Evolutionary conservation across 2,329 filamentous ascomycete genomes (phyloP), one percentile per base, ranked within the genome.

Genomic region (Colletotrichum echinochloae): DNA sequence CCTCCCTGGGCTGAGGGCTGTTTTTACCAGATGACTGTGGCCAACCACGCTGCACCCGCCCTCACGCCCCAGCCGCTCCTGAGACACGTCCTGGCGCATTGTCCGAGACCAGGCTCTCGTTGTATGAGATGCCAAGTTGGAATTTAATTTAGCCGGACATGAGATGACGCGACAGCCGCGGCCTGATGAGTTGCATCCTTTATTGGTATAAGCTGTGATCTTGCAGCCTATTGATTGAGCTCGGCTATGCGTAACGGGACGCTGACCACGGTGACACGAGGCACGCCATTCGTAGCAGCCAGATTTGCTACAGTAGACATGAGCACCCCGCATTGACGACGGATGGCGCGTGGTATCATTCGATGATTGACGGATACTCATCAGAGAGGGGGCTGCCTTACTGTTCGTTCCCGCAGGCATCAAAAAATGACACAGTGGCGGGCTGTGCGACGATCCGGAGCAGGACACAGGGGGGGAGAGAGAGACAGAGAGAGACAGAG

Each of bases 381-480:
- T 23, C 4, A 16, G 16, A 35, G 18, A n/a, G 41, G 14, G 48
- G 30, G 46, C 44, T 35, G 28, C 41, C 39, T 16, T 39, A 18
- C 30, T 28, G 52, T 41, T 64, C 44, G 35, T 30, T 20, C 57
- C 60, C 26, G 35, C 46, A 28, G 60, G 44, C 41, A 35, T 35
- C 41, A 14, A 37, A 37, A 37, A 14, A 37, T 44, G 60, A 37
- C 44, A 11, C 26, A 8, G 54, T 18, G 35, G 14, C n/a, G 11
- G 28, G 37, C 41, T 28, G 41, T 33, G 44, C 33, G 37, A 33
- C 44, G 23, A 30, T 44, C 41, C 26, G 44, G 26, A 52, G 35
- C 44, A 65, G 52, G 60, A 44, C 59, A n/a, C 18, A 63, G 12
- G 35, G 44, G 8, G 14, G 18, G 3, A 16, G 12, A 16, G 12